Percentiles rank a stretch among this genome's conserved stretches.
phyloP scores from a whole-genome alignment of 108 stramenopile genomes.

The Nitzschia sp. region DNA sequence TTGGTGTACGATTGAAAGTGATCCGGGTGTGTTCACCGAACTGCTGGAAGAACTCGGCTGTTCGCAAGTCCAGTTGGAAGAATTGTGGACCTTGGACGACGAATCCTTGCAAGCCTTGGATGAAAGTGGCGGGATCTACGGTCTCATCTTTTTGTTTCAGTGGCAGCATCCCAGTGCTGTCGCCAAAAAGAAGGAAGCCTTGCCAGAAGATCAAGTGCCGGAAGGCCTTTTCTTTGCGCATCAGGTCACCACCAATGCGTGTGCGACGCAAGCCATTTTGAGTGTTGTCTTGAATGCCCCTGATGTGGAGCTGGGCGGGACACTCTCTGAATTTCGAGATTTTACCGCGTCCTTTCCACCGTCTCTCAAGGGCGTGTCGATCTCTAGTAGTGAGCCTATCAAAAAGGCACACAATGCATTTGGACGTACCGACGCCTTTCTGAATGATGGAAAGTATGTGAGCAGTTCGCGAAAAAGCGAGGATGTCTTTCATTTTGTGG shows the following conservation, averaged over 20 bases:
- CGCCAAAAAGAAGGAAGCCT: not conserved
- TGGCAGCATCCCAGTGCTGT: slow-evolving; percentile 57
- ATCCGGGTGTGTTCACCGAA: slow-evolving; percentile 92
- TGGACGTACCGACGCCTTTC: slow-evolving; percentile 85
- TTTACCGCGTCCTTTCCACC: slow-evolving; percentile 85
- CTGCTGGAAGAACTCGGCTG: slow-evolving; percentile 86
- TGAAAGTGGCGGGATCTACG: slow-evolving; percentile 59
- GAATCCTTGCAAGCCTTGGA: slow-evolving; percentile 42
- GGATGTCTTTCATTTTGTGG: slow-evolving; percentile 96
- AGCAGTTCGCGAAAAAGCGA: slow-evolving; percentile 46
- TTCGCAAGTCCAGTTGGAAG: slow-evolving; percentile 73
- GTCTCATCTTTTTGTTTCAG: slow-evolving; percentile 93
- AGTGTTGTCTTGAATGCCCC: slow-evolving; percentile 70
- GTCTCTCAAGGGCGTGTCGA: slow-evolving; percentile 85
- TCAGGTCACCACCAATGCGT: slow-evolving; percentile 90
- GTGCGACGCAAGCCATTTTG: slow-evolving; percentile 88
- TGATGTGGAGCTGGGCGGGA: slow-evolving; percentile 65
- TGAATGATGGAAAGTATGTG: slow-evolving; percentile 62
- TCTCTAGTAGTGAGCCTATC: slow-evolving; percentile 79
- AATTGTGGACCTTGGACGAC: slow-evolving; percentile 83
- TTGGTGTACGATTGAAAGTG: slow-evolving; percentile 74
- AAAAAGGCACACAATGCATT: slow-evolving; percentile 92
- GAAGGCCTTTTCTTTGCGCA: slow-evolving; percentile 82
- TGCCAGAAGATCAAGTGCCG: slow-evolving; percentile 58
- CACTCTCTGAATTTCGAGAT: slow-evolving; percentile 72